Base-by-base conservation (phyloP, 2,329 filamentous ascomycete genomes). In the Penicillium decumbens region DNA sequence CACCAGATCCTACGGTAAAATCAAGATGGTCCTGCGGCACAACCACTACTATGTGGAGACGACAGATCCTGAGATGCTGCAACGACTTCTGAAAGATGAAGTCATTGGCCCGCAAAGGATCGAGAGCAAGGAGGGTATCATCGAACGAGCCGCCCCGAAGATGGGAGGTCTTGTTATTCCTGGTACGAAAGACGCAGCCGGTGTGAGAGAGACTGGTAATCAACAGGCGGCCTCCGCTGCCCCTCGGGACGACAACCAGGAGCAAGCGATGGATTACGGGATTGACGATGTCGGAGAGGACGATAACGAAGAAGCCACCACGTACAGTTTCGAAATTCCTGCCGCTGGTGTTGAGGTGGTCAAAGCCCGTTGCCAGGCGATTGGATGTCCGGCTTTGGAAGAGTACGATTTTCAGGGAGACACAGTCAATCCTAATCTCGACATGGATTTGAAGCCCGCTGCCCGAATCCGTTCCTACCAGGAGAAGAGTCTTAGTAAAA, bases 321-420 rank as follows among this genome's bases (percentile, higher is more conserved):
- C 95, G 4, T 92, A 97, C 67, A 87, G 91, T 1, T 97, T 98
- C 63, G 88, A 97, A 64, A 95, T 98, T 52, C 81, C 82, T 2
- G 87, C 91, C 58, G 81, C 83, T 54, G 83, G 84, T 39, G 90
- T 96, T 37, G 90, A 95, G 71, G 80, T 80, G 2, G 91, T 97
- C 1, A 89, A 95, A 64, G 90, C 93, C 69, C 86, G 89, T 51
- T 97, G 93, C 65, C 80, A 95, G 45, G 86, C 88, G 40, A 83
- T 98, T 43, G 87, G 86, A 24, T 87, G 89, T 54, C 93, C 93
- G 3, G 85, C 95, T 7, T 81, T 96, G 7, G 91, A 97, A 68
- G 93, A 98, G 71, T 98, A 98, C 70, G 93, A 98, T 68, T 98
- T 97, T 70, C 81, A 90, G 50, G 91, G 93, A 60, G 93, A 98